Evolutionary conservation across 2,329 filamentous ascomycete species (phyloP).

Genomic region (Pseudonectria foliicola): DNA sequence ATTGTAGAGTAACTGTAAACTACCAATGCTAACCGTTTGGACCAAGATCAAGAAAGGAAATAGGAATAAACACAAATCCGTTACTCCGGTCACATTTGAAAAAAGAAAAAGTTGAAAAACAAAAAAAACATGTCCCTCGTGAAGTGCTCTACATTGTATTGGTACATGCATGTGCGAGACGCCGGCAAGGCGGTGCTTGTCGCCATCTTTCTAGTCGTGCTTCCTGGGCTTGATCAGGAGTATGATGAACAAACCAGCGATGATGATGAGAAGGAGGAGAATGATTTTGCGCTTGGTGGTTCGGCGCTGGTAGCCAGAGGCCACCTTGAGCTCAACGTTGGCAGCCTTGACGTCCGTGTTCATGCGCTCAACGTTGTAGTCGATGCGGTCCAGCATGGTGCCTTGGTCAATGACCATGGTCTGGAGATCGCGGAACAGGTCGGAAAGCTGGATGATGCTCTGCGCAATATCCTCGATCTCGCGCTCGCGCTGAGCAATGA

Average conservation of each 20-base stretch:
- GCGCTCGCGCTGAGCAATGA: slow-evolving; percentile 84
- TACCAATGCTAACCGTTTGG: slow-evolving; percentile 5
- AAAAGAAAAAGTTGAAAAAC: too few relatives aligned
- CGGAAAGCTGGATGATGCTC: slow-evolving; percentile 92
- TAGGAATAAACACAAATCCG: slow-evolving; percentile 16
- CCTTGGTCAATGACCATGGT: slow-evolving; percentile 92
- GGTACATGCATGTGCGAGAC: slow-evolving; percentile 18
- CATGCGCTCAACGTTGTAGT: slow-evolving; percentile 98
- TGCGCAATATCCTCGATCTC: slow-evolving; percentile 98
- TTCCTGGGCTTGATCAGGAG: slow-evolving; percentile 72
- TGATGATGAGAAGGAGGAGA: slow-evolving; percentile 74
- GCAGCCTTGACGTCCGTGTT: slow-evolving; percentile 86
- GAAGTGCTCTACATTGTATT: slow-evolving; percentile 24
- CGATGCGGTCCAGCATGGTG: slow-evolving; percentile 86
- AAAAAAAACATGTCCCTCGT: slow-evolving; percentile 17
- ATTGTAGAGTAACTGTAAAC: slow-evolving; percentile 7
- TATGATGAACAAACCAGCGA: slow-evolving; percentile 81
- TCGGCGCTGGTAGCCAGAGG: slow-evolving; percentile 81
- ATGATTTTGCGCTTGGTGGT: slow-evolving; percentile 91
- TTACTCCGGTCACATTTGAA: slow-evolving; percentile 22
- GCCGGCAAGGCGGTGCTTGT: slow-evolving; percentile 1
- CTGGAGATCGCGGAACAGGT: slow-evolving; percentile 94
- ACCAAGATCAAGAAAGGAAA: slow-evolving; percentile 14
- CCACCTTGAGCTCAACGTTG: slow-evolving; percentile 83
- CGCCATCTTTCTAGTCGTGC: slow-evolving; percentile 13